Evolutionary conservation across 805 yeast species (phyloP).

Genomic region (Saccharomycopsis guyanensis): DNA sequence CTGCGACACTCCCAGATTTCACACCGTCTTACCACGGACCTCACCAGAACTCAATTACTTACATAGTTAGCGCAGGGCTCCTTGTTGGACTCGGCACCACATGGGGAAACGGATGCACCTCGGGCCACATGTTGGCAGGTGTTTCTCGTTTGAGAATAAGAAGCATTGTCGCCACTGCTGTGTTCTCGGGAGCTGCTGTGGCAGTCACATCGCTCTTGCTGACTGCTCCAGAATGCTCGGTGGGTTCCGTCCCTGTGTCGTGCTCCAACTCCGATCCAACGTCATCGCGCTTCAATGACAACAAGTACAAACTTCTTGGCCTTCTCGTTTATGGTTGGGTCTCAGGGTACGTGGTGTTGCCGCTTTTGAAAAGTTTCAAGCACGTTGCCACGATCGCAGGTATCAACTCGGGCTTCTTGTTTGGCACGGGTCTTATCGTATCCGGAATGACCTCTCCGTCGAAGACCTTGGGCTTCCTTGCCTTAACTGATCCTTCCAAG

Average conservation of each 20-base stretch:
- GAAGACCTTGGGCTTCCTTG: slow-evolving; percentile 40
- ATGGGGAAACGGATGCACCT: slow-evolving; percentile 44
- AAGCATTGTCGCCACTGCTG: slow-evolving; percentile 37
- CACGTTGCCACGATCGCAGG: slow-evolving; percentile 20
- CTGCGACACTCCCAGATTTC: slow-evolving; percentile 27
- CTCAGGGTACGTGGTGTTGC: slow-evolving; percentile 26
- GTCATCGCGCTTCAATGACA: slow-evolving; percentile 15
- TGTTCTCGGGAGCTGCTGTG: slow-evolving; percentile 33
- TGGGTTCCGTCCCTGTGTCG: not conserved
- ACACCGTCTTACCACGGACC: slow-evolving; percentile 2
- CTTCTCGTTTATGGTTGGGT: slow-evolving; percentile 16
- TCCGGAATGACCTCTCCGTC: slow-evolving; percentile 40
- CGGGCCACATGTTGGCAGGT: slow-evolving; percentile 49
- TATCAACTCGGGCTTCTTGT: slow-evolving; percentile 25
- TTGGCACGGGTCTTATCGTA: slow-evolving; percentile 11
- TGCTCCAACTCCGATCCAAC: not conserved
- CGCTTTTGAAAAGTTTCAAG: slow-evolving; percentile 18
- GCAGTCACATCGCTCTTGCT: slow-evolving; percentile 2
- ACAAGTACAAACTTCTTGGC: slow-evolving; percentile 18
- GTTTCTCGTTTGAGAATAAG: slow-evolving; percentile 38
- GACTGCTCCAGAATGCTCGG: slow-evolving; percentile 5
- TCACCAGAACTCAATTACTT: not conserved
- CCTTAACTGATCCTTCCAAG: slow-evolving; percentile 29
- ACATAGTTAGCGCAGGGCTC: slow-evolving; percentile 31
- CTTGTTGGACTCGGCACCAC: slow-evolving; percentile 43